Conservation (phyloP, 2,329 filamentous ascomycete genomes). For the Hymenoscyphus occultus region DNA sequence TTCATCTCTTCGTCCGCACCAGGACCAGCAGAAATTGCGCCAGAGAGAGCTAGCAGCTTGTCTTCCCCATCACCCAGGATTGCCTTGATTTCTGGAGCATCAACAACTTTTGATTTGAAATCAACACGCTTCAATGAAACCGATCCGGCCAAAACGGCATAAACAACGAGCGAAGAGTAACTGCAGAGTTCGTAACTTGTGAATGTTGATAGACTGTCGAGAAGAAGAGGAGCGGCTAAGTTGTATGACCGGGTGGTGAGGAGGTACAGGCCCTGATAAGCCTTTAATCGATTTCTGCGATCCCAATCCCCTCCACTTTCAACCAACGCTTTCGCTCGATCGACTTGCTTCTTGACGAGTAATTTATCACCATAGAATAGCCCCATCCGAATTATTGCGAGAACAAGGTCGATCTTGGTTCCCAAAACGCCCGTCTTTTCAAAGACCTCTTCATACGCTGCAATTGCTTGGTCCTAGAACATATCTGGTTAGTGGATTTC, state of each 20-base stretch:
- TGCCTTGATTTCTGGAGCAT: constrained; percentile 96
- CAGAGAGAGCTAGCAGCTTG: constrained; percentile 77
- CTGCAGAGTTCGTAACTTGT: constrained; percentile 98
- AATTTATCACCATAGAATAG: constrained; percentile 94
- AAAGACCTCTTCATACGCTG: constrained; percentile 87
- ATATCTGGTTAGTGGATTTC: constrained; percentile 22
- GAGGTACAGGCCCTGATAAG: constrained; percentile 91
- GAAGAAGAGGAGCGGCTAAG: constrained; percentile 83
- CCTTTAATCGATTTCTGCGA: constrained; percentile 95
- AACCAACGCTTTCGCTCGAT: constrained; percentile 83
- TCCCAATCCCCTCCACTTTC: constrained; percentile 98
- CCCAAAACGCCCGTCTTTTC: constrained; percentile 97
- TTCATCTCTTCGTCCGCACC: constrained; percentile 76
- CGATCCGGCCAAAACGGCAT: constrained; percentile 91
- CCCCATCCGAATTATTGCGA: constrained; percentile 92
- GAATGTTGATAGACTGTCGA: constrained; percentile 96
- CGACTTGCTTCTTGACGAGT: constrained; percentile 89
- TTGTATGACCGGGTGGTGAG: constrained; percentile 90
- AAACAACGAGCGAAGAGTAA: constrained; percentile 91
- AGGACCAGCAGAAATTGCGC: constrained; percentile 76
- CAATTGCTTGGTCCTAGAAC: constrained; percentile 83
- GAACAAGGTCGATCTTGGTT: constrained; percentile 93
- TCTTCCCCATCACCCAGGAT: constrained; percentile 89
- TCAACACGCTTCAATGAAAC: constrained; percentile 94
- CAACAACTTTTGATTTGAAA: constrained; percentile 98